These are phyloP conservation scores for Macrotyloma uniflorum DNA, from an alignment of 306 rosid genomes.

Conservation along the genomic window DNA sequence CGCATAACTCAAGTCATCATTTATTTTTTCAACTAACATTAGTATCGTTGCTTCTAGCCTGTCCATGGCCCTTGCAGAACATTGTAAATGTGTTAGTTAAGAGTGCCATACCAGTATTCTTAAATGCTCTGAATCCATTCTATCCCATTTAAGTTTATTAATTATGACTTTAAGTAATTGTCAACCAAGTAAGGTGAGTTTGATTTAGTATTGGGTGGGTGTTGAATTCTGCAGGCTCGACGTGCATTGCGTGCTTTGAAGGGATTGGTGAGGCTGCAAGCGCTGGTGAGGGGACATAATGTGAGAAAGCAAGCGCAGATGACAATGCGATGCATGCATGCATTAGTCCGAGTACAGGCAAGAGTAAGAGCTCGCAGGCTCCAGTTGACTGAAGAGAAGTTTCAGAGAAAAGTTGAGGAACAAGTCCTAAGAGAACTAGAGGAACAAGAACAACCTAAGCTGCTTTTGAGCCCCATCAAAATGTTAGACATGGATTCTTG, in stretches of 20 bases:
- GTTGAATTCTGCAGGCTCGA: slow-evolving; percentile 62
- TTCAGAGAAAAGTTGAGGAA: slow-evolving; percentile 40
- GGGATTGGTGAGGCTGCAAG: slow-evolving; percentile 89
- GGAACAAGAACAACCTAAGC: slow-evolving; percentile 40
- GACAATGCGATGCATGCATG: slow-evolving; percentile 99
- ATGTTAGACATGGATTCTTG: slow-evolving; percentile 39
- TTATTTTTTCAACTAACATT: background rate
- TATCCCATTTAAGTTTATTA: background rate
- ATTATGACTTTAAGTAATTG: background rate
- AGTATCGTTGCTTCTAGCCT: background rate
- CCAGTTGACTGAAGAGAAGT: slow-evolving; percentile 58
- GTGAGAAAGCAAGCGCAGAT: slow-evolving; percentile 93
- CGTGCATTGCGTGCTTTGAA: slow-evolving; percentile 88
- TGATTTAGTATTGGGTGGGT: background rate
- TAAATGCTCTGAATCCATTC: background rate
- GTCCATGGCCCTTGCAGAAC: background rate
- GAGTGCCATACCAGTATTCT: background rate
- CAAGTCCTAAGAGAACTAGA: slow-evolving; percentile 21
- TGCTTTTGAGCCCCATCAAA: slow-evolving; percentile 53
- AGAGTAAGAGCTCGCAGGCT: slow-evolving; percentile 81
- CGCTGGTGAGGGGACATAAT: slow-evolving; percentile 90
- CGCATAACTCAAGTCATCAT: background rate
- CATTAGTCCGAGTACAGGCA: slow-evolving; percentile 84
- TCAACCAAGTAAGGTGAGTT: background rate
- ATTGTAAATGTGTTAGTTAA: background rate